A percentile compares a stretch with the other conserved stretches of the same genome.
phyloP scores from a whole-genome alignment of 208 protist genomes.

The Crithidia bombi region DNA sequence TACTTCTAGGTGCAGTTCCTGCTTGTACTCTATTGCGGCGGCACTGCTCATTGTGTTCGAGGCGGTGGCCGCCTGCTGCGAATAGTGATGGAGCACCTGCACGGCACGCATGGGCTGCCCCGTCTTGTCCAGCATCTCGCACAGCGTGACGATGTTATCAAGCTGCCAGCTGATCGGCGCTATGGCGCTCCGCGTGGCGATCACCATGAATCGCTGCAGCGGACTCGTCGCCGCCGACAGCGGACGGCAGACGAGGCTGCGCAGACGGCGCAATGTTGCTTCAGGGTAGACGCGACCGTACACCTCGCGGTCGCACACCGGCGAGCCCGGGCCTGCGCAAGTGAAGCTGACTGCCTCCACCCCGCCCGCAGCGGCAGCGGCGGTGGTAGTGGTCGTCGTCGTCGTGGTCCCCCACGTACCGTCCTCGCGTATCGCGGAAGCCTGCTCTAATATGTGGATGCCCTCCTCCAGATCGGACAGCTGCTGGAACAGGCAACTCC shows the following conservation, averaged over 20 bases:
- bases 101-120: constrained; percentile 73
- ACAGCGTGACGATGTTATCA: constrained; percentile 72
- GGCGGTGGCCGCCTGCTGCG: constrained; percentile 20
- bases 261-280: constrained; percentile 60
- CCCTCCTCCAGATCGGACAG: constrained; percentile 87
- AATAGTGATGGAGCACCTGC: constrained; percentile 60
- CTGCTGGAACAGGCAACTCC: constrained; percentile 80
- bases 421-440: constrained; percentile 23
- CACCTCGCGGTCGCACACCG: constrained; percentile 20
- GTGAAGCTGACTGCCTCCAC: background rate
- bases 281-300: constrained; percentile 49
- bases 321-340: constrained; percentile 17
- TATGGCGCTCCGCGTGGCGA: constrained; percentile 75
- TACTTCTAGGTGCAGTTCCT: constrained; percentile 65
- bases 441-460: constrained; percentile 73
- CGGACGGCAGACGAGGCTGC: constrained; percentile 72
- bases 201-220: constrained; percentile 74
- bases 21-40: constrained; percentile 41
- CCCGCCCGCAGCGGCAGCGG: constrained; percentile 1
- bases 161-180: constrained; percentile 77
- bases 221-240: constrained; percentile 60
- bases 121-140: constrained; percentile 70
- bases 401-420: background rate
- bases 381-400: background rate
- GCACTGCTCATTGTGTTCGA: constrained; percentile 21